A percentile compares a stretch with the other conserved stretches of the same genome.
These are phyloP conservation scores for Paratinospora sagittata DNA, from an alignment of 164 flowering plant species.

Conservation along the genomic window DNA sequence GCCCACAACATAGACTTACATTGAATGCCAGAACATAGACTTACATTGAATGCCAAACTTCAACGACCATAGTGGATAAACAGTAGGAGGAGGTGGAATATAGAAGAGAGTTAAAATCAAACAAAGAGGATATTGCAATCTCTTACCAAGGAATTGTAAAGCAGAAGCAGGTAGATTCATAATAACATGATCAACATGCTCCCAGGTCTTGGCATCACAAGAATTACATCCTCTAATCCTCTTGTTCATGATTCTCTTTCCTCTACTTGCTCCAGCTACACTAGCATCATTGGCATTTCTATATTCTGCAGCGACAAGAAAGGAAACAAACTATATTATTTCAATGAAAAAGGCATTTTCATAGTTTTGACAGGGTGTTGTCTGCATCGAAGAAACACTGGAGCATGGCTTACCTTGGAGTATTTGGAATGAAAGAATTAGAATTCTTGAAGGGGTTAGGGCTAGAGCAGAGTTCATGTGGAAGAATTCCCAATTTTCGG, in stretches of 20 bases:
- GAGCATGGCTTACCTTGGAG: no score
- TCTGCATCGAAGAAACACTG: no score
- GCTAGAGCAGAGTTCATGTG: no score
- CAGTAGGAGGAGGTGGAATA: not conserved
- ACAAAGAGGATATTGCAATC: not conserved
- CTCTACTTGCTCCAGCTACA: slow-evolving; percentile 21
- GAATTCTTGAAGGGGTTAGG: no score
- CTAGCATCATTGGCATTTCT: slow-evolving; percentile 22
- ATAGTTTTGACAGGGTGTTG: not conserved
- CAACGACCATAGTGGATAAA: not conserved
- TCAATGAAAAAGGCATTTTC: not conserved
- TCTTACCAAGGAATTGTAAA: slow-evolving; percentile 69
- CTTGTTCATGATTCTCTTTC: slow-evolving; percentile 46
- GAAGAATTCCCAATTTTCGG: no score
- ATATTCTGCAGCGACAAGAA: slow-evolving; percentile 30
- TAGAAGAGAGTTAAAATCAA: not conserved
- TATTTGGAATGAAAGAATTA: no score
- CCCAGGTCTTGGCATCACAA: slow-evolving; percentile 57
- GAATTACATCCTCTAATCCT: slow-evolving; percentile 42
- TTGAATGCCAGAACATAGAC: no score
- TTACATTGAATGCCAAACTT: not conserved
- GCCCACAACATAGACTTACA: no score
- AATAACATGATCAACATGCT: slow-evolving; percentile 87
- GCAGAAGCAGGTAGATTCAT: slow-evolving; percentile 99
- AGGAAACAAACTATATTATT: not conserved